Evolutionary conservation across 768 basidiomycete genomes (phyloP).

Genomic region (Pisolithus microcarpus): DNA sequence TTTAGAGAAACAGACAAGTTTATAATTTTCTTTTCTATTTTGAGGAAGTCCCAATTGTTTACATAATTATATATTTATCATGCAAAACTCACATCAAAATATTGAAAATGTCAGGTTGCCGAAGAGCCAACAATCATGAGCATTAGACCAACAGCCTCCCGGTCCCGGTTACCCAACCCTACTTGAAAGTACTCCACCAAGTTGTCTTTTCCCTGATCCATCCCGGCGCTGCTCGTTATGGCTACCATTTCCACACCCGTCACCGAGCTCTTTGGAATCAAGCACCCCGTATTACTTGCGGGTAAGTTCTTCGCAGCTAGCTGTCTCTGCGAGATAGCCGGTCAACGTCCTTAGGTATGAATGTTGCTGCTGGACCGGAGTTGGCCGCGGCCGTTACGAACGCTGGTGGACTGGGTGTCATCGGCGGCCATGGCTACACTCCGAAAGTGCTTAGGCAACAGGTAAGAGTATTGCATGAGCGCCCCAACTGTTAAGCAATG

Average conservation of each 20-base stretch:
- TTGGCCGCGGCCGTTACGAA: constrained; percentile 92
- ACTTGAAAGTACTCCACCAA: no score
- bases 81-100: no score
- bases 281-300: constrained; percentile 83
- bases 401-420: constrained; percentile 88
- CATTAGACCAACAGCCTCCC: no score
- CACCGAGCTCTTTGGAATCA: constrained; percentile 81
- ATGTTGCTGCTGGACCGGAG: constrained; percentile 67
- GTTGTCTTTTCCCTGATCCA: no score
- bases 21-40: no score
- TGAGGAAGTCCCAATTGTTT: no score
- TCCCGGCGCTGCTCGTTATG: constrained; percentile 5
- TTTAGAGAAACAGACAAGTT: no score
- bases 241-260: constrained; percentile 76
- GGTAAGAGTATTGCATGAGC: constrained; percentile 34
- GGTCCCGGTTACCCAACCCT: no score
- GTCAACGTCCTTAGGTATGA: constrained; percentile 40
- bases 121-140: no score
- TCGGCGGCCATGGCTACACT: constrained; percentile 85
- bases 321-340: no score
- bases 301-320: constrained; percentile 40
- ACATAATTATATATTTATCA: no score
- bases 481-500: constrained; percentile 4
- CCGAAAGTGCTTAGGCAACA: constrained; percentile 74
- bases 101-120: no score